These are phyloP conservation scores for Borovskyia barvae DNA, from an alignment of 208 protist genomes.

Conservation along the genomic window DNA sequence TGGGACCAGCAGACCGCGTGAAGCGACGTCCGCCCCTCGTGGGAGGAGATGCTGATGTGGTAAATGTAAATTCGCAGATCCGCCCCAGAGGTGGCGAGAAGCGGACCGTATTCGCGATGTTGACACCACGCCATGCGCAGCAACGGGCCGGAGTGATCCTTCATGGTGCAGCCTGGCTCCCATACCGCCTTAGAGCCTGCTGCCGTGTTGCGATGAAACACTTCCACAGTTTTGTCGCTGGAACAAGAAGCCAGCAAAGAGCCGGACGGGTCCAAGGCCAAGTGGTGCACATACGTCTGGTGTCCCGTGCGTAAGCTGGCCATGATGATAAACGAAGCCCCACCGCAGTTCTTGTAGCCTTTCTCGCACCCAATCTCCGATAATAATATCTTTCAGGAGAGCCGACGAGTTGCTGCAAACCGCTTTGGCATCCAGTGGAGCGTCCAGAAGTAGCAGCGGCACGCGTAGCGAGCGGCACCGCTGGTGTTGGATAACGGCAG, in stretches of 20 bases:
- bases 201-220: constrained; percentile 57
- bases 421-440: no score
- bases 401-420: no score
- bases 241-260: constrained; percentile 81
- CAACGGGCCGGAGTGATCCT: constrained; percentile 77
- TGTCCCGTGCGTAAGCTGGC: constrained; percentile 57
- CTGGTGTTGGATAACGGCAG: no score
- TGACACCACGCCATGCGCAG: constrained; percentile 84
- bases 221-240: constrained; percentile 82
- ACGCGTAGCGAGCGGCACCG: no score
- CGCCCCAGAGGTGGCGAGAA: constrained; percentile 78
- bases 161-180: constrained; percentile 62
- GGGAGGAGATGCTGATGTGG: constrained; percentile 62
- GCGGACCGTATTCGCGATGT: constrained; percentile 75
- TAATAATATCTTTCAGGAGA: no score
- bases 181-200: constrained; percentile 30
- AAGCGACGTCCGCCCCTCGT: constrained; percentile 43
- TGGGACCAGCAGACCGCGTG: constrained; percentile 56
- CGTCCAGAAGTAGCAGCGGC: no score
- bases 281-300: constrained; percentile 78
- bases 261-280: constrained; percentile 77
- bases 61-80: constrained; percentile 89
- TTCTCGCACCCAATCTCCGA: background rate
- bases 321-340: constrained; percentile 24
- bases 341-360: background rate